A percentile compares a stretch with the other conserved stretches of the same genome.
Conservation (phyloP, 2,329 filamentous ascomycete genomes). For the Escovopsis sp. region DNA sequence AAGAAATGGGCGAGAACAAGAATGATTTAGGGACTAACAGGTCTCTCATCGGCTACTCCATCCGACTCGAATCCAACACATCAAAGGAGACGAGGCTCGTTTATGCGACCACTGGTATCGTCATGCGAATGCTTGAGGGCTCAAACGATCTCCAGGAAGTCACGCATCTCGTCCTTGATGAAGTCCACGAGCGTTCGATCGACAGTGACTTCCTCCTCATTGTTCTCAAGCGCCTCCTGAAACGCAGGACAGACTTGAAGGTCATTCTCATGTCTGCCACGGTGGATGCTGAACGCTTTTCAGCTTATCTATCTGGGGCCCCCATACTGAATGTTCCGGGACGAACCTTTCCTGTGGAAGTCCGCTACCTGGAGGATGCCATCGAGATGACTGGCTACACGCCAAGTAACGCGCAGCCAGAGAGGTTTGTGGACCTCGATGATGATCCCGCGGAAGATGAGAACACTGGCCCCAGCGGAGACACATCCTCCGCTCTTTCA, state of each 20-base stretch:
- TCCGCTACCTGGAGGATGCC: slow-evolving; percentile 82
- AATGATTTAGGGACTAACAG: slow-evolving; percentile 67
- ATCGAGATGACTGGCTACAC: slow-evolving; percentile 72
- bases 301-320: slow-evolving; percentile 70
- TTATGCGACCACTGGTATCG: slow-evolving; percentile 81
- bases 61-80: slow-evolving; percentile 79
- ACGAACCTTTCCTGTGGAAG: slow-evolving; percentile 81
- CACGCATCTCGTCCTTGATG: slow-evolving; percentile 90
- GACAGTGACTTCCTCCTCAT: slow-evolving; percentile 95
- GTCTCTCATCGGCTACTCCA: slow-evolving; percentile 88
- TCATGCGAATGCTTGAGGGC: slow-evolving; percentile 94
- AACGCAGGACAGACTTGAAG: slow-evolving; percentile 67
- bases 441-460: slow-evolving; percentile 41
- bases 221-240: slow-evolving; percentile 70
- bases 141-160: slow-evolving; percentile 77
- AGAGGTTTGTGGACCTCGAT: slow-evolving; percentile 47
- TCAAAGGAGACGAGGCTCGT: slow-evolving; percentile 70
- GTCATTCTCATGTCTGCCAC: slow-evolving; percentile 96
- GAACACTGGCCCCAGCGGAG: slow-evolving; percentile 33
- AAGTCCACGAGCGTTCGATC: slow-evolving; percentile 91
- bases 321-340: slow-evolving; percentile 85
- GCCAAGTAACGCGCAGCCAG: slow-evolving; percentile 27
- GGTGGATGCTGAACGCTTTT: slow-evolving; percentile 84
- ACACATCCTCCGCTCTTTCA: slow-evolving; percentile 49
- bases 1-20: slow-evolving; percentile 78